These are phyloP conservation scores for Coleophoma cylindrospora DNA, from an alignment of 2,329 filamentous ascomycete species.

Conservation along the genomic window DNA sequence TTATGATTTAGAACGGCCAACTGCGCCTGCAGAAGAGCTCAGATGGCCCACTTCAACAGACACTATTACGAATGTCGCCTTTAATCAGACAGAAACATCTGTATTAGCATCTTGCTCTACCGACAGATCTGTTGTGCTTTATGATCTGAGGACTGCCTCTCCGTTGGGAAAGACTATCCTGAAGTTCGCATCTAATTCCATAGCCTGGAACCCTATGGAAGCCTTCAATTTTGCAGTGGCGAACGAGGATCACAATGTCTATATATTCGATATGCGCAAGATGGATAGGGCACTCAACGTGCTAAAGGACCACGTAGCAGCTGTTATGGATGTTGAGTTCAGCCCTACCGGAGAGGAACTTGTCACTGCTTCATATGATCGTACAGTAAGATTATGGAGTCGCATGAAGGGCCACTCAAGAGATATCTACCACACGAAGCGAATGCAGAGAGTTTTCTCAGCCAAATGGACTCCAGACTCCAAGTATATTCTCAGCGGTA, in stretches of 20 bases:
- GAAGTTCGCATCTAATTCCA: constrained; percentile 74
- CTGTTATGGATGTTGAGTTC: constrained; percentile 96
- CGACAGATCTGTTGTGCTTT: constrained; percentile 83
- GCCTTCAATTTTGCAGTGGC: constrained; percentile 92
- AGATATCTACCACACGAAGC: constrained; percentile 95
- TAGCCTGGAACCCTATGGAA: constrained; percentile 95
- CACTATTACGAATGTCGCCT: constrained; percentile 82
- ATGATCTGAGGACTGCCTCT: constrained; percentile 83
- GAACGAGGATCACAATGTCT: constrained; percentile 88
- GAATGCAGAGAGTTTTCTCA: constrained; percentile 93
- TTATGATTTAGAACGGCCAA: constrained; percentile 80
- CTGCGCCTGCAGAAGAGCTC: constrained; percentile 75
- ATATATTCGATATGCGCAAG: constrained; percentile 92
- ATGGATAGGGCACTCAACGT: constrained; percentile 85
- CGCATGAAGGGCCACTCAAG: constrained; percentile 76
- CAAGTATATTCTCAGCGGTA: constrained; percentile 84
- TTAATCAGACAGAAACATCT: constrained; percentile 93
- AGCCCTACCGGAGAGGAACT: constrained; percentile 92
- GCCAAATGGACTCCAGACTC: constrained; percentile 83
- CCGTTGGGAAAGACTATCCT: constrained; percentile 78
- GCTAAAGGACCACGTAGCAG: constrained; percentile 80
- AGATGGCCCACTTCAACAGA: constrained; percentile 85
- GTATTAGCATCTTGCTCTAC: constrained; percentile 80
- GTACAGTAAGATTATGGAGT: constrained; percentile 82
- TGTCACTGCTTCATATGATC: constrained; percentile 83